These are phyloP conservation scores for Sphagnum contortum DNA, from an alignment of 225 moss, liverwort and hornwort species.

Conservation along the genomic window DNA sequence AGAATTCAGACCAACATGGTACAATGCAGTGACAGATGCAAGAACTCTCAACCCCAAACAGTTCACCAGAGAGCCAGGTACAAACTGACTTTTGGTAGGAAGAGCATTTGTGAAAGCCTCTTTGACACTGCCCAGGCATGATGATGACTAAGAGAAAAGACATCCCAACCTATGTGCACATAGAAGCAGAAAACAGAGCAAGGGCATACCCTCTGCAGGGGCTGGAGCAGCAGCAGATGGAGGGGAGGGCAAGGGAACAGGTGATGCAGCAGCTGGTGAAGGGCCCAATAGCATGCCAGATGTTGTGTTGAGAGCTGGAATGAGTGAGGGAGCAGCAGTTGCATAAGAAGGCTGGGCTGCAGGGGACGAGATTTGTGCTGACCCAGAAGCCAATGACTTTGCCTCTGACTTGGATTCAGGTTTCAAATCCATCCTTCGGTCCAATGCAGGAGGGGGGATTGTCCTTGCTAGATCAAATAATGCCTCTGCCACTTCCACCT, in stretches of 20 bases:
- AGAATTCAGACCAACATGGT: no score
- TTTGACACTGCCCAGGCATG: no score
- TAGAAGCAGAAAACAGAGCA: background rate
- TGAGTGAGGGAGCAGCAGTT: background rate
- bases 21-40: no score
- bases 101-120: no score
- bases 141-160: background rate
- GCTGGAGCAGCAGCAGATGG: slow-evolving; percentile 20
- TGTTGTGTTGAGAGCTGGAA: no score
- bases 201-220: slow-evolving; percentile 47
- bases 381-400: slow-evolving; percentile 2
- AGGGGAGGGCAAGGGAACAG: slow-evolving; percentile 21
- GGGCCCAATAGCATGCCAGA: no score
- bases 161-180: background rate
- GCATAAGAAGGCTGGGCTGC: slow-evolving; percentile 13
- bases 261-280: slow-evolving; percentile 17
- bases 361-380: no score
- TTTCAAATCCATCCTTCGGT: slow-evolving; percentile 19
- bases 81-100: no score
- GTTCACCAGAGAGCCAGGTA: no score
- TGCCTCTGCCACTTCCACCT: slow-evolving; percentile 84
- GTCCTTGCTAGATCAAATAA: slow-evolving; percentile 71
- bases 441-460: slow-evolving; percentile 30
- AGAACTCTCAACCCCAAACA: no score
- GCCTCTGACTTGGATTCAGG: slow-evolving; percentile 21